Conservation (phyloP, 2,329 filamentous ascomycete genomes). For the Bertia moriformis region DNA sequence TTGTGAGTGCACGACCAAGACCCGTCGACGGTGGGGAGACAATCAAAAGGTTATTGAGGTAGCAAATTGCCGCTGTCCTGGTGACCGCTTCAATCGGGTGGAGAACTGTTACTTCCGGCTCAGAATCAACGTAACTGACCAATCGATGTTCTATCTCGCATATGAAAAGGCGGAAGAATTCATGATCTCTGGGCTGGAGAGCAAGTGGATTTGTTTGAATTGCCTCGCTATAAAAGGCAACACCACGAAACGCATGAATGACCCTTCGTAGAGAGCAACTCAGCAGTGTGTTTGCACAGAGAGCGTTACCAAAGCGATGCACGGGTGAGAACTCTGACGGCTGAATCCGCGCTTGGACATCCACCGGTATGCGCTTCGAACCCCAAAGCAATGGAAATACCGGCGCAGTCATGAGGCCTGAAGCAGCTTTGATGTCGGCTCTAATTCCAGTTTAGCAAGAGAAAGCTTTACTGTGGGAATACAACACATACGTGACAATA, state of each 20-base stretch:
- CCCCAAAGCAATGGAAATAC: background rate
- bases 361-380: background rate
- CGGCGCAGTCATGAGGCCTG: background rate
- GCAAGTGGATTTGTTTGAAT: background rate
- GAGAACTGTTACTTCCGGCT: background rate
- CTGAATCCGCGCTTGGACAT: background rate
- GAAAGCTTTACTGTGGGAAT: background rate
- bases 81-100: background rate
- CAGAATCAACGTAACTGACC: background rate
- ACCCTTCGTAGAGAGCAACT: background rate
- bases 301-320: background rate
- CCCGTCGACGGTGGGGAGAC: conserved; percentile 13
- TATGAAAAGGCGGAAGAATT: background rate
- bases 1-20: conserved; percentile 15
- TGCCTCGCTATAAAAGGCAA: background rate
- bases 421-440: background rate
- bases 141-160: conserved; percentile 1
- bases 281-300: background rate
- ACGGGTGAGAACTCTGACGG: background rate
- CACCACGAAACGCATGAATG: background rate
- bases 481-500: background rate
- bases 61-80: background rate
- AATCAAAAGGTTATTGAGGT: background rate
- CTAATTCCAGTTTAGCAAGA: background rate
- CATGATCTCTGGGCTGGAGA: background rate